Conservation (phyloP, 2,329 filamentous ascomycete species). For the Bipolaris zeicola region DNA sequence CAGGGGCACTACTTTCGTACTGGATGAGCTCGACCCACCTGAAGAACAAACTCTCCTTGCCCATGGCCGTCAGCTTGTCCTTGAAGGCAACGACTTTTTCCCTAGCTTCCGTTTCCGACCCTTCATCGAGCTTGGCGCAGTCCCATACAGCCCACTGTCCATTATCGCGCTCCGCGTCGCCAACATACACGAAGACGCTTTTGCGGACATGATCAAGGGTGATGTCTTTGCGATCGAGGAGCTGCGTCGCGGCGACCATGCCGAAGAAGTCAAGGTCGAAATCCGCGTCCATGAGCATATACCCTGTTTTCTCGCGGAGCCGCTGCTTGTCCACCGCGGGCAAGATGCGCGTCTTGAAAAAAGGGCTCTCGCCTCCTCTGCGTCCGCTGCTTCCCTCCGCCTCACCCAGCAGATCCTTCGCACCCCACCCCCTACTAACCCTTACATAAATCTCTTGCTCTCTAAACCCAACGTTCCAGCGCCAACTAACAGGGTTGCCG, state of each 20-base stretch:
- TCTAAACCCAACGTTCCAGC: conserved; percentile 75
- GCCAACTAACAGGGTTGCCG: conserved; percentile 72
- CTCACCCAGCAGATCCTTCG: conserved; percentile 58
- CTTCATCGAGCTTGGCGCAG: conserved; percentile 57
- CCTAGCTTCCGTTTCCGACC: conserved; percentile 65
- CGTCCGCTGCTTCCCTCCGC: conserved; percentile 53
- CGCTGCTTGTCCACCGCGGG: conserved; percentile 71
- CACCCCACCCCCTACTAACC: conserved; percentile 75
- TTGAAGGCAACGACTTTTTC: conserved; percentile 82
- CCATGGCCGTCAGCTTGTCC: conserved; percentile 73
- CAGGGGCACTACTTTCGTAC: conserved; percentile 79
- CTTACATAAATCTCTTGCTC: conserved; percentile 81
- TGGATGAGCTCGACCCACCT: conserved; percentile 92
- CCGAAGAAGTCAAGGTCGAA: conserved; percentile 87
- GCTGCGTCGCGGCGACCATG: conserved; percentile 74
- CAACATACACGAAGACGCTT: conserved; percentile 59
- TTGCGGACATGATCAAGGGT: conserved; percentile 71
- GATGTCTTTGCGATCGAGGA: conserved; percentile 68
- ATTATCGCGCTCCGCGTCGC: conserved; percentile 44
- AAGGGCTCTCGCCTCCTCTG: conserved; percentile 58
- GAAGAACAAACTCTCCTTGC: conserved; percentile 89
- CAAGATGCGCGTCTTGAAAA: conserved; percentile 67
- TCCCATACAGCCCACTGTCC: conserved; percentile 74
- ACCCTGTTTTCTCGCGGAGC: conserved; percentile 80
- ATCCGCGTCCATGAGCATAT: conserved; percentile 79